Evolutionary conservation across 2,329 filamentous ascomycete genomes (phyloP), one percentile per base, ranked within the genome.

Genomic region (Podosphaera fusca): DNA sequence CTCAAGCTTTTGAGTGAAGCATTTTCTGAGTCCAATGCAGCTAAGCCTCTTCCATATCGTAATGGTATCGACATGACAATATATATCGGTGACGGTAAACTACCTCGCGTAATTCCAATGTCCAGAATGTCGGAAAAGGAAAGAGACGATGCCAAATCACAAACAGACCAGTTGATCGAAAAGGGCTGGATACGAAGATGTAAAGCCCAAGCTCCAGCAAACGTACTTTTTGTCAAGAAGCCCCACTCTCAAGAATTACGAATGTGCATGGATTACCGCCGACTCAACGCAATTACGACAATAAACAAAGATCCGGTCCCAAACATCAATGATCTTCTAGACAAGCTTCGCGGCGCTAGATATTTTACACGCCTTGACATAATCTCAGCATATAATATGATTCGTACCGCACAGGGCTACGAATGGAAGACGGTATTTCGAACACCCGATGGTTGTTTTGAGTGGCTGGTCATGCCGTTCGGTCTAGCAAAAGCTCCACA

Each of bases 241-340:
- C 46, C 9, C 7, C 10, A 49, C 9, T 49, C 9, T 21, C 21
- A 21, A 21, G 21, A 21, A 21, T 21, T 21, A 21, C 21, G 21
- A 21, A 21, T 21, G 21, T 29, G 21, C 8, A 49, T 9, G 21
- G 9, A 7, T 29, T 12, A 49, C 9, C 9, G 46, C 7, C 12
- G 29, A 14, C 21, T 49, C 9, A 49, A 49, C 29, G 8, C 21
- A 7, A 49, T 49, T 29, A 49, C 46, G 7, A 12, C 46, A 49
- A 49, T 14, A 49, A 21, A 49, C 7, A 49, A 49, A 49, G 56
- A 58, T 31, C 54, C 47, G 2, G 29, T 56, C 9, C 57, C 53
- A 6, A 30, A 56, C 14, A 38, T 55, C 12, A 29, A 29, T 21
- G 53, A 55, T 35, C 12, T 47, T 14, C 40, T 47, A 42, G 36